A percentile compares a stretch with the other conserved stretches of the same genome.
Conservation (phyloP, 441 rosid genomes). For the Pelargonium fulgidum region DNA sequence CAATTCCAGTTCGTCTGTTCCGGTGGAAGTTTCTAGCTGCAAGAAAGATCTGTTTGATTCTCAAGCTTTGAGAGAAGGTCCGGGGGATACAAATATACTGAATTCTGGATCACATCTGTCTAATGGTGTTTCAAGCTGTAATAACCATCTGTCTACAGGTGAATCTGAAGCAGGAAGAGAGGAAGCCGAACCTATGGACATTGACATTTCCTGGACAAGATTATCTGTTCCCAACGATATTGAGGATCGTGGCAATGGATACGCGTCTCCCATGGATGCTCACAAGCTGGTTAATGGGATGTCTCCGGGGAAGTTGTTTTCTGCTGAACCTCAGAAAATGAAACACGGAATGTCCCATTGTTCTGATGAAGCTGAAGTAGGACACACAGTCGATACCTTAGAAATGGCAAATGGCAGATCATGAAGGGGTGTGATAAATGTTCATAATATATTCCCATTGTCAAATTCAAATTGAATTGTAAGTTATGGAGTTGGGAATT, state of each 20-base stretch:
- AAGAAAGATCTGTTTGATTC: constrained; percentile 12
- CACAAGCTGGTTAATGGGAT: background rate
- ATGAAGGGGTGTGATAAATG: constrained; percentile 20
- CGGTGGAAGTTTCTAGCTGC: constrained; percentile 15
- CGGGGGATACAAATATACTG: constrained; percentile 9
- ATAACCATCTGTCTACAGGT: constrained; percentile 17
- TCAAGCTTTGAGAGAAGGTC: constrained; percentile 18
- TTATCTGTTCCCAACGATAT: constrained; percentile 10
- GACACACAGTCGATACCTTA: constrained; percentile 23
- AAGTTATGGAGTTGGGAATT: constrained; percentile 17
- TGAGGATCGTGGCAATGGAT: constrained; percentile 21
- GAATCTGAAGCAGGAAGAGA: constrained; percentile 17
- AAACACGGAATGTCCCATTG: constrained; percentile 16
- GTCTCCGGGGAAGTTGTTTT: constrained; percentile 7
- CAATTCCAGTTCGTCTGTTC: constrained; percentile 17
- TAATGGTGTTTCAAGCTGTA: constrained; percentile 13
- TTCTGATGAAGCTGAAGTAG: constrained; percentile 18
- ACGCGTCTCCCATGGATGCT: background rate
- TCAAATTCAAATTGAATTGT: constrained; percentile 16
- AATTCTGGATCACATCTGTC: constrained; percentile 16
- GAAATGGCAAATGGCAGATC: constrained; percentile 25
- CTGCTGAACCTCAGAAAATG: constrained; percentile 13
- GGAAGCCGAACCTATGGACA: constrained; percentile 13
- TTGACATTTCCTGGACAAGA: constrained; percentile 8
- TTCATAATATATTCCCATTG: constrained; percentile 24